Conservation (phyloP, 2,329 filamentous ascomycete species). For the Fonsecaea erecta region DNA sequence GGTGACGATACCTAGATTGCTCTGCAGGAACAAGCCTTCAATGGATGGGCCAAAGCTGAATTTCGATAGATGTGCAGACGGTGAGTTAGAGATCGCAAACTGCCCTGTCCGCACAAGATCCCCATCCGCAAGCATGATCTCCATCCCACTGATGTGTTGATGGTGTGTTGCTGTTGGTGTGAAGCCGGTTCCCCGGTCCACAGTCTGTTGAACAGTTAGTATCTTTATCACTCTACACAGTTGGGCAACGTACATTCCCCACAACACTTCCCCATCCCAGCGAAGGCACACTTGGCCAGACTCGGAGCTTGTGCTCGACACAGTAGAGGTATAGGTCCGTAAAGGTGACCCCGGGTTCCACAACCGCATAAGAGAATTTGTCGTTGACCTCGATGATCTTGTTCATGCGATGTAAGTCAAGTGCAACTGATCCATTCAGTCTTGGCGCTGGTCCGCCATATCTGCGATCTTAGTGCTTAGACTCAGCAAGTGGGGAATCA, state of each 20-base stretch:
- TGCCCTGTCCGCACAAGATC: conserved; percentile 49
- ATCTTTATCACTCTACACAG: not conserved
- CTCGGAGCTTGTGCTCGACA: conserved; percentile 44
- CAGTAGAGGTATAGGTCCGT: conserved; percentile 52
- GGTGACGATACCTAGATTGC: conserved; percentile 37
- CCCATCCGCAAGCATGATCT: conserved; percentile 50
- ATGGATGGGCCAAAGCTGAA: conserved; percentile 34
- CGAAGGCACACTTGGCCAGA: conserved; percentile 56
- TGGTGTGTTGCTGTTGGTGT: conserved; percentile 51
- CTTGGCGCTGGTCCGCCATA: conserved; percentile 57
- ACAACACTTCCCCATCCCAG: conserved; percentile 57
- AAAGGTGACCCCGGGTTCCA: conserved; percentile 54
- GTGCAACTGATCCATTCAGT: conserved; percentile 50
- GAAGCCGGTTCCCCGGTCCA: conserved; percentile 50
- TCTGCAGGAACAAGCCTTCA: conserved; percentile 36
- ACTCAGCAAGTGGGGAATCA: not conserved
- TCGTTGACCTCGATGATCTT: conserved; percentile 43
- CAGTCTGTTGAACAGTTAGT: conserved; percentile 37
- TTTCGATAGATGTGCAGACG: conserved; percentile 29
- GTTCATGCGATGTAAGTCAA: conserved; percentile 50
- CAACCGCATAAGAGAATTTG: conserved; percentile 42
- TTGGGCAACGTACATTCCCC: conserved; percentile 46
- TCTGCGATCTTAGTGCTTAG: conserved; percentile 37
- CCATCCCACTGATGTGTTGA: conserved; percentile 51
- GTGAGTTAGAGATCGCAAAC: conserved; percentile 41